Evolutionary conservation across 2,329 filamentous ascomycete species (phyloP), one percentile per base, ranked within the genome.

Genomic region (Parascedosporium putredinis): DNA sequence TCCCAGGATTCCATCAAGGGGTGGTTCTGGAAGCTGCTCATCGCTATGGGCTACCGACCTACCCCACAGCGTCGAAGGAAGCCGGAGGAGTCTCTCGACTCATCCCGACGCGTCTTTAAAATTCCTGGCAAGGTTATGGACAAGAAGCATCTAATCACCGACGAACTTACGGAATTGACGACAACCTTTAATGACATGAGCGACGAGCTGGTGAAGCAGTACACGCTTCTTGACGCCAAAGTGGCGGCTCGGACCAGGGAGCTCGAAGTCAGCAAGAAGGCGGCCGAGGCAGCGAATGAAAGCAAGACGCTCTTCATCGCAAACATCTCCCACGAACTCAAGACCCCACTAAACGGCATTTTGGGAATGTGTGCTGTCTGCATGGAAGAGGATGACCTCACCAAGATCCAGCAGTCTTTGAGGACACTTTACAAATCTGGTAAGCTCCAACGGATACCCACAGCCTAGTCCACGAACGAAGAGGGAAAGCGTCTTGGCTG

Each of bases 251-350:
- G 90, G 50, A 96, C 90, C 0, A 79, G 79, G 31, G 86, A 96
- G 64, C 72, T 96, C 1, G 88, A 95, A 60, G 79, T 88, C 53
- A 94, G 85, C 69, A 95, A 95, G 64, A 88, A 88, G 67, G 88
- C 88, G 1, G 90, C 90, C 1, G 90, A 95, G 64, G 86, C 87
- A n/a, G 90, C 90, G 3, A 96, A 95, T 58, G 87, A 95, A 67
- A 94, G 88, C 73, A 98, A 98, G 69, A 97, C 93, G 0, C 73
- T 97, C 7, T 97, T 97, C 68, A 94, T 98, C 55, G 93, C 93
- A 16, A 97, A 97, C 59, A 95, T 97, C 47, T 84, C 81, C 1
- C 80, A 83, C 57, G 79, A 97, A 64, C 74, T 98, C 31, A 94
- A 95, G 62, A 98, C 93, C 1, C 93, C 93, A 0, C 74, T 97